Base-by-base conservation (phyloP, 2,329 filamentous ascomycete species). In the Helicocarpus griseus region DNA sequence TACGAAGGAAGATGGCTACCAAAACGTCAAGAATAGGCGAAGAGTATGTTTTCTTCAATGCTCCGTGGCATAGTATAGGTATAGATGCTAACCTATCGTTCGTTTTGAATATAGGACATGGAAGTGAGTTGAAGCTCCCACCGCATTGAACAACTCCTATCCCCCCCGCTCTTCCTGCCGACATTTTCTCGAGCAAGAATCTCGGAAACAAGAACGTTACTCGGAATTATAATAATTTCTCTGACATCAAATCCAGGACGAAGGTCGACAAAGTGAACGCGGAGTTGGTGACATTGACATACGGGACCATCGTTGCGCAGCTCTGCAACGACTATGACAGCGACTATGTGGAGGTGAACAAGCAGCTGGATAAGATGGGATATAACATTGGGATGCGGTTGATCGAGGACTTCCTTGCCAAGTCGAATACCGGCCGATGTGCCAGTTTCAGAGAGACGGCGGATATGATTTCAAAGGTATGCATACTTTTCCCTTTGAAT, bases 301-400 rank as follows among this genome's bases (percentile, higher is more conserved):
- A 98, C 69, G 93, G 93, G 65, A 97, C 93, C 22, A 94, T 98
- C 57, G 93, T 98, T 52, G 87, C 89, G 52, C 91, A 97, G 69
- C 77, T 98, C 58, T 97, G 91, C 75, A 91, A 91, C 69, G 93
- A 98, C 74, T 95, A 91, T 67, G 89, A 96, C 61, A 84, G 82
- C 62, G 89, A 97, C 72, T 98, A 98, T 67, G 77, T 81, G 48
- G 89, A 97, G 68, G 91, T 98, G 66, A 98, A 98, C 74, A 89
- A 91, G 69, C 93, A 98, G 69, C 79, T 98, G 41, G 93, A 98
- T 67, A 94, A 91, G 73, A 98, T 98, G 93, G 93, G 93, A 51
- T 96, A 97, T 74, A 97, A 97, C 64, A 98, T 98, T 58, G 93
- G 93, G 26, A 77, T 97, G 64, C 87, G 93, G 35, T 73, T 98